Conservation (phyloP, 192 early-diverging fungal genomes). For the Lunasporangiospora selenospora region DNA sequence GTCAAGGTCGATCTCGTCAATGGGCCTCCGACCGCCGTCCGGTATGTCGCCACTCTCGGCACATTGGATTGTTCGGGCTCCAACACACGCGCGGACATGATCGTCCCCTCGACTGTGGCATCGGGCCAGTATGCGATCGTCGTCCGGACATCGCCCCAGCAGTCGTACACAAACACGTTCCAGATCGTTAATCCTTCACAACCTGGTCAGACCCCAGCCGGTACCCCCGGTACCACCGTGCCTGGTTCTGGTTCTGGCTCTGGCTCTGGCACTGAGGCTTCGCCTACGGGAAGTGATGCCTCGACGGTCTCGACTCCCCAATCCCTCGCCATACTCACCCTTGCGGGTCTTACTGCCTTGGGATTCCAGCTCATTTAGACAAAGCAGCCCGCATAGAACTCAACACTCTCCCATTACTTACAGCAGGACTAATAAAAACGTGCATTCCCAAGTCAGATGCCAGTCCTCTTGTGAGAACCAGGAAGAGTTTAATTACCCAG, state of each 20-base stretch:
- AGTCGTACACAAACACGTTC: slow-evolving; percentile 44
- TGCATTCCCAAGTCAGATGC: no score
- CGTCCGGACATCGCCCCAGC: slow-evolving; percentile 33
- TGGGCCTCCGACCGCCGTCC: slow-evolving; percentile 34
- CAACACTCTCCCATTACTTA: no score
- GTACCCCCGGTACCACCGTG: not conserved
- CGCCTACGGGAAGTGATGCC: not conserved
- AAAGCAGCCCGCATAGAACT: not conserved
- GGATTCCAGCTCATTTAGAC: slow-evolving; percentile 18
- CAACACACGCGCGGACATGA: slow-evolving; percentile 46
- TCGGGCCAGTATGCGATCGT: slow-evolving; percentile 42
- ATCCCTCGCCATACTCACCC: slow-evolving; percentile 17
- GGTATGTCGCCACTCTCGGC: slow-evolving; percentile 38
- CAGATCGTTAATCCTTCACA: slow-evolving; percentile 28
- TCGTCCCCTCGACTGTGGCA: slow-evolving; percentile 23
- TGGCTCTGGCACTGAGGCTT: not conserved
- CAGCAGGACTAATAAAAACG: no score
- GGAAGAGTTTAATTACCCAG: no score
- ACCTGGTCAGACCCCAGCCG: not conserved
- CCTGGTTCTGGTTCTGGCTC: not conserved
- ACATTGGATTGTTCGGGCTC: slow-evolving; percentile 36
- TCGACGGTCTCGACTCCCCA: not conserved
- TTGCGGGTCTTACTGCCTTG: slow-evolving; percentile 11
- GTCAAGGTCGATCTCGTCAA: slow-evolving; percentile 49
- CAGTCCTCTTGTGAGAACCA: no score